Evolutionary conservation across 331 rosid genomes (phyloP).

Genomic region (Rhamnella rubrinervis): DNA sequence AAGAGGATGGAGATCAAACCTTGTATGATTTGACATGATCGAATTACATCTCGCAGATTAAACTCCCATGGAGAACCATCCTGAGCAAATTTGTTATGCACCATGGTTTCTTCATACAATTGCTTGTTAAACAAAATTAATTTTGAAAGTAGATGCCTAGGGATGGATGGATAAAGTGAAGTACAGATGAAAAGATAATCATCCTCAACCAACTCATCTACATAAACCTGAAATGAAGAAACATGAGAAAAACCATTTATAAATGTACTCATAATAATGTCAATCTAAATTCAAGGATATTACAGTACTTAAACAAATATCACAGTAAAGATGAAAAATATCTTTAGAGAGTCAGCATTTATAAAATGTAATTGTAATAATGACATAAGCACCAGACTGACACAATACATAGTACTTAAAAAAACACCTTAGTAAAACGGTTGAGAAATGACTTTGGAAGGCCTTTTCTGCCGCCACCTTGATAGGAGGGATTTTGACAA

Average conservation of each 20-base stretch:
- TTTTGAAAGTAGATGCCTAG: slow-evolving; percentile 51
- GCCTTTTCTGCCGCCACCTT: slow-evolving; percentile 96
- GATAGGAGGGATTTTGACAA: slow-evolving; percentile 91
- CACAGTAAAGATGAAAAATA: slow-evolving; percentile 87
- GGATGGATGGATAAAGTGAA: slow-evolving; percentile 62
- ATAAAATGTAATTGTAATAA: too few relatives aligned
- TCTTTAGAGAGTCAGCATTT: slow-evolving; percentile 42
- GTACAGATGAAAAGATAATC: slow-evolving; percentile 79
- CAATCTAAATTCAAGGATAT: neutral
- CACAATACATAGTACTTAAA: neutral
- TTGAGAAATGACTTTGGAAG: slow-evolving; percentile 93
- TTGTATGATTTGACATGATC: slow-evolving; percentile 81
- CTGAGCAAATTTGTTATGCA: slow-evolving; percentile 69
- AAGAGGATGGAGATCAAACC: slow-evolving; percentile 38
- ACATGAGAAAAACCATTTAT: slow-evolving; percentile 1
- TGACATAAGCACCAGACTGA: too few relatives aligned
- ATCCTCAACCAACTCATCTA: slow-evolving; percentile 78
- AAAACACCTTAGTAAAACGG: slow-evolving; percentile 82
- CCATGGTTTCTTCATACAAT: slow-evolving; percentile 73
- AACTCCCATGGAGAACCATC: slow-evolving; percentile 99
- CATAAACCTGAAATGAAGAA: slow-evolving; percentile 63
- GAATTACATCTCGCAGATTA: slow-evolving; percentile 88
- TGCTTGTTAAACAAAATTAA: slow-evolving; percentile 68
- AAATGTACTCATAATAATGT: neutral
- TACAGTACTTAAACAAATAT: slow-evolving; percentile 31